Conservation (phyloP, 1,139 yeast species). For the Pichia sp. region DNA sequence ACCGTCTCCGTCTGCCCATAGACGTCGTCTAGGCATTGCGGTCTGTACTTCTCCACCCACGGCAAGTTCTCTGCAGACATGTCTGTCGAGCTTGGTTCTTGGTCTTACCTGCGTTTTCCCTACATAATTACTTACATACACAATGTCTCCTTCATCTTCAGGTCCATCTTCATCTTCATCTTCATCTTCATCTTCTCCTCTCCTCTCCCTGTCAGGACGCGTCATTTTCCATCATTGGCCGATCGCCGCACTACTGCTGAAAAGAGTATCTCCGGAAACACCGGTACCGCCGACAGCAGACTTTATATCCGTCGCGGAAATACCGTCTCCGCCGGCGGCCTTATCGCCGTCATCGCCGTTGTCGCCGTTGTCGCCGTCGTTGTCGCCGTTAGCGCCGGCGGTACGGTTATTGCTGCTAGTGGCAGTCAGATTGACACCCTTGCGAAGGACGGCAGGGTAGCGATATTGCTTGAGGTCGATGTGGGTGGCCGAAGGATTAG, state of each 20-base stretch:
- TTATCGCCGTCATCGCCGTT: not conserved
- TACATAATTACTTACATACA: not conserved
- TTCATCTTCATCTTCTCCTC: not conserved
- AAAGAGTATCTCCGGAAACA: slow-evolving; percentile 17
- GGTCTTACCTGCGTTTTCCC: no score
- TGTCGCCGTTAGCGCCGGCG: not conserved
- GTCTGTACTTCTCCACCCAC: slow-evolving; percentile 95
- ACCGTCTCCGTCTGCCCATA: slow-evolving; percentile 89
- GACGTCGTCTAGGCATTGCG: slow-evolving; percentile 75
- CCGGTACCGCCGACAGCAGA: slow-evolving; percentile 60
- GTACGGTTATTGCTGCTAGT: not conserved
- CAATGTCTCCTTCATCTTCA: not conserved
- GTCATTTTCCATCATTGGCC: not conserved
- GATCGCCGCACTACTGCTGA: slow-evolving; percentile 5
- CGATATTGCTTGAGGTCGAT: not conserved
- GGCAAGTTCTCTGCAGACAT: slow-evolving; percentile 40
- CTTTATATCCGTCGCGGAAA: slow-evolving; percentile 52
- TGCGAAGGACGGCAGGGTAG: not conserved
- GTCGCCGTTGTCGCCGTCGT: not conserved
- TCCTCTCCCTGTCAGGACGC: no score
- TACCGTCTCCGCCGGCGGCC: slow-evolving; percentile 26
- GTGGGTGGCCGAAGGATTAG: not conserved
- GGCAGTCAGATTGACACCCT: slow-evolving; percentile 1
- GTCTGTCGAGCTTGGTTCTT: no score
- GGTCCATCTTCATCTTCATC: no score